A percentile compares a stretch with the other conserved stretches of the same genome.
phyloP scores from a whole-genome alignment of 169 alveolate genomes.

The Plasmodium blacklocki region DNA sequence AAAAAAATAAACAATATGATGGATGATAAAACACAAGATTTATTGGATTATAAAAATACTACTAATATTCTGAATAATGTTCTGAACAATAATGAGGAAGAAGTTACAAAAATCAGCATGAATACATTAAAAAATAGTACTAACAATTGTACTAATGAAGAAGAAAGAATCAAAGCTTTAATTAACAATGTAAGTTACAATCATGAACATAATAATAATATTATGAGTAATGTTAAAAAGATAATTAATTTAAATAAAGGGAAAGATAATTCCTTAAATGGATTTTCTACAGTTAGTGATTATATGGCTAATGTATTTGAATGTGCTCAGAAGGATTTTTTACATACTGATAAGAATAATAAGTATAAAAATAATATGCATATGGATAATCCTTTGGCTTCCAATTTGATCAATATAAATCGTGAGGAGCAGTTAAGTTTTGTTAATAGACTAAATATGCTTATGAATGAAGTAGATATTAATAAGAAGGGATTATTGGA shows the following conservation, averaged over 20 bases:
- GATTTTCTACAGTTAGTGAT: background rate
- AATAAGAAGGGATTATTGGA: too few relatives aligned
- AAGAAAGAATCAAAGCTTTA: background rate
- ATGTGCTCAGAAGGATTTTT: background rate
- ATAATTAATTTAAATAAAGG: too few relatives aligned
- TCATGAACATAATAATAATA: too few relatives aligned
- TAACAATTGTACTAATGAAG: background rate
- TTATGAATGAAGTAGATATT: too few relatives aligned
- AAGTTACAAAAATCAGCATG: background rate
- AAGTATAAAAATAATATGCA: constrained; percentile 13
- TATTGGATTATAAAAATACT: constrained; percentile 4
- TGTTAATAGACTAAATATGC: background rate
- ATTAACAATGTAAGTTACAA: background rate
- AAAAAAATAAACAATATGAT: background rate
- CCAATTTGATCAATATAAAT: constrained; percentile 31
- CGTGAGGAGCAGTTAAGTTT: background rate
- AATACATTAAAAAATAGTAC: constrained; percentile 4
- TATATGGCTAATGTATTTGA: constrained; percentile 9
- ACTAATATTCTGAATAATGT: background rate
- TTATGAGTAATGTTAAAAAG: background rate
- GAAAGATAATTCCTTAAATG: constrained; percentile 3
- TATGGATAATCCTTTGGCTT: background rate
- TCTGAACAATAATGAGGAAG: too few relatives aligned
- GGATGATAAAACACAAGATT: background rate
- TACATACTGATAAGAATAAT: background rate